Evolutionary conservation across 257 asterid species (phyloP), one percentile per base, ranked within the genome.

Genomic region (Handroanthus guayacan): DNA sequence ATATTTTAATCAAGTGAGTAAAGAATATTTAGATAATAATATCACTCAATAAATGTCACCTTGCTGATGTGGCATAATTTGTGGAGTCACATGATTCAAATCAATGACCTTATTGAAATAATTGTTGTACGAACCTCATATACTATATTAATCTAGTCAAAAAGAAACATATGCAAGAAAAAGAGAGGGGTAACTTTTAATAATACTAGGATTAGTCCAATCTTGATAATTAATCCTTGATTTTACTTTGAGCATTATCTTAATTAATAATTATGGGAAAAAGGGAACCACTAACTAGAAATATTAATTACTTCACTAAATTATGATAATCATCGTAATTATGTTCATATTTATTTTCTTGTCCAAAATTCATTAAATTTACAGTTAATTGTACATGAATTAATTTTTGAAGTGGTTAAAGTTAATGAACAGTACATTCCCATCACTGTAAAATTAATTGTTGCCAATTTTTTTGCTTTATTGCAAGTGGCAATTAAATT

Each of bases 301-400:
- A 3, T 58, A 71, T 43, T 54, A 55, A 50, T 64, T 64, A 54
- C 41, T 37, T 10, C 43, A 9, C 17, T 60, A 34, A 34, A 39
- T n/a, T n/a, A 12, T 44, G 5, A 41, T 11, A 16, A 16, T 64
- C 69, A 11, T 8, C 37, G 5, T 10, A 16, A 37, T 37, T 58
- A 57, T 39, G 58, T n/a, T 62, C 41, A 36, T 31, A 12, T 12
- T 16, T 39, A 20, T 39, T 66, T 58, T 56, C 1, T 18, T 39
- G 62, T 50, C 20, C 64, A 63, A 63, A 11, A 48, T 34, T 67
- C 48, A 43, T 65, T 44, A 43, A 62, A 63, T 8, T 12, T 13
- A 16, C 18, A 5, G 31, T 39, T 47, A 4, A 10, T 10, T 13
- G 48, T 36, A 36, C 48, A 34, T 62, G n/a, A 10, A 47, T 47